Conservation (phyloP, 139 green algal genomes). For the Asterochloris sp. region DNA sequence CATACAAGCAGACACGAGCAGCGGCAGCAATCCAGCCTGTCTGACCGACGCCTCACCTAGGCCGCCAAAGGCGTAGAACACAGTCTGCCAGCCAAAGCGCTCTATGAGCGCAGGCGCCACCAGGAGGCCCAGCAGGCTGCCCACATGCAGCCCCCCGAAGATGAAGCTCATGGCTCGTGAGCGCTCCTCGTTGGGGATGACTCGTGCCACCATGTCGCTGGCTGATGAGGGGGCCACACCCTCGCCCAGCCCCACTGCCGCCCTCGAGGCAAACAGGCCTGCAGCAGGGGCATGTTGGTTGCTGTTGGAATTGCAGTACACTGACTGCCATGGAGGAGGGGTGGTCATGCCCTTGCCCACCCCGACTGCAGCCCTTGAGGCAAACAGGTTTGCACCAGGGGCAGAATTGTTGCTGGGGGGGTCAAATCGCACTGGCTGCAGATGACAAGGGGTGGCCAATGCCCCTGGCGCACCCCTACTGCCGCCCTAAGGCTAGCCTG, state of each 20-base stretch:
- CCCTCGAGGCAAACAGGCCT: slow-evolving; percentile 71
- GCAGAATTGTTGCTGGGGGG: too few species aligned
- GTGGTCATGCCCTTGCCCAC: too few species aligned
- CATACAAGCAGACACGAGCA: neutral
- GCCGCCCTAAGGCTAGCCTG: slow-evolving; percentile 64
- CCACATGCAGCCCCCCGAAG: slow-evolving; percentile 93
- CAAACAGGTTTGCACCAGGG: too few species aligned
- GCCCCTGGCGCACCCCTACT: slow-evolving; percentile 93
- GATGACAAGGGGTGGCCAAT: too few species aligned
- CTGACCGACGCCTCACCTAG: slow-evolving; percentile 13
- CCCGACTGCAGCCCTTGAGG: too few species aligned
- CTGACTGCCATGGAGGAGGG: too few species aligned
- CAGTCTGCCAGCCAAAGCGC: slow-evolving; percentile 71
- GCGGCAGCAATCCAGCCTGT: neutral
- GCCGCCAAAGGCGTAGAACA: slow-evolving; percentile 87
- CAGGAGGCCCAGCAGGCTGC: slow-evolving; percentile 79
- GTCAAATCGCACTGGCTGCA: too few species aligned
- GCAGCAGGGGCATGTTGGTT: too few species aligned
- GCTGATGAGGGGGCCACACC: slow-evolving; percentile 82
- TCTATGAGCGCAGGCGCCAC: slow-evolving; percentile 74
- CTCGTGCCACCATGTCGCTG: slow-evolving; percentile 87
- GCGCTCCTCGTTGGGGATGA: slow-evolving; percentile 65
- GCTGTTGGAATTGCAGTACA: too few species aligned
- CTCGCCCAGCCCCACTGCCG: slow-evolving; percentile 90
- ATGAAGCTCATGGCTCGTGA: slow-evolving; percentile 79